Conservation (phyloP, 2,329 filamentous ascomycete genomes). For the Nannizziopsis arthrosporioides region DNA sequence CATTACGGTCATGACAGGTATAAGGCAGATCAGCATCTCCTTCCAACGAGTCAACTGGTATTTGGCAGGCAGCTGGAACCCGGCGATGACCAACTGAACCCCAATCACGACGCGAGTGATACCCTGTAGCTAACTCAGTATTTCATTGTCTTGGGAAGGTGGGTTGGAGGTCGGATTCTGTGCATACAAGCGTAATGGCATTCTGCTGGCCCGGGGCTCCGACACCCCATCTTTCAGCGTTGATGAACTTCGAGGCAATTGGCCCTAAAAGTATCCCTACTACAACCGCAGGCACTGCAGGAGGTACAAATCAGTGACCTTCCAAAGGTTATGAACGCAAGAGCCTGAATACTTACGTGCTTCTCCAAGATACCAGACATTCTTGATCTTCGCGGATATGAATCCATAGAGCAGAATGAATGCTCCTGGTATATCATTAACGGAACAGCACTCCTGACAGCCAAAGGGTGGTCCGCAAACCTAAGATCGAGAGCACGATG, state of each 20-base stretch:
- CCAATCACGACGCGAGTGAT: slow-evolving; percentile 50
- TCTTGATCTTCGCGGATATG: slow-evolving; percentile 29
- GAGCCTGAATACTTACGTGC: slow-evolving; percentile 22
- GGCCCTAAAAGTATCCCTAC: slow-evolving; percentile 47
- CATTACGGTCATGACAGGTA: slow-evolving; percentile 52
- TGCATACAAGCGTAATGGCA: slow-evolving; percentile 33
- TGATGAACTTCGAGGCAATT: slow-evolving; percentile 43
- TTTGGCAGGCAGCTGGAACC: slow-evolving; percentile 49
- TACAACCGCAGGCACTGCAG: slow-evolving; percentile 43
- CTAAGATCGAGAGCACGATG: slow-evolving; percentile 24
- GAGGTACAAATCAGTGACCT: background rate
- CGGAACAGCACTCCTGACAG: background rate
- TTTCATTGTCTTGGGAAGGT: background rate
- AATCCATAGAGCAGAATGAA: slow-evolving; percentile 27
- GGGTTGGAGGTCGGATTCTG: background rate
- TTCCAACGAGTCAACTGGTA: slow-evolving; percentile 42
- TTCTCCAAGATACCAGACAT: slow-evolving; percentile 32
- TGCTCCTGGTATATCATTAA: slow-evolving; percentile 18
- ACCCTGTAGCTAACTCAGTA: slow-evolving; percentile 22
- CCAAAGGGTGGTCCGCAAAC: slow-evolving; percentile 16
- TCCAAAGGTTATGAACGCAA: background rate
- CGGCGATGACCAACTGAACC: slow-evolving; percentile 52
- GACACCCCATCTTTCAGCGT: slow-evolving; percentile 31
- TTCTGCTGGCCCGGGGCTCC: slow-evolving; percentile 25
- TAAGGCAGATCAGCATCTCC: slow-evolving; percentile 44